phyloP scores from a whole-genome alignment of 768 basidiomycete genomes.

The Termitomyces sp. region DNA sequence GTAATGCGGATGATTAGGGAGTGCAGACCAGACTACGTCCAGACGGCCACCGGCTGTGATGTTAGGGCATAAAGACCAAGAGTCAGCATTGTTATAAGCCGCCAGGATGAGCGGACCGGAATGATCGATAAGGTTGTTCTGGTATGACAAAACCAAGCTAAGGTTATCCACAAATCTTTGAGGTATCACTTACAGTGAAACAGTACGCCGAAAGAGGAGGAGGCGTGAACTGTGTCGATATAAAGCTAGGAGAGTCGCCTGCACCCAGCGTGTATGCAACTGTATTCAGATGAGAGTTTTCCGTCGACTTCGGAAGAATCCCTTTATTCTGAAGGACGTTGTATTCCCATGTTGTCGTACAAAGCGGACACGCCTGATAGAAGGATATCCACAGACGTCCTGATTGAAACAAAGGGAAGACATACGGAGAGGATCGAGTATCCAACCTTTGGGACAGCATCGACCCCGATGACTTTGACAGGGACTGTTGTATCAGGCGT shows the following conservation, averaged over 20 bases:
- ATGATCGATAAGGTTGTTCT: conserved; percentile 13
- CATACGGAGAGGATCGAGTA: conserved; percentile 14
- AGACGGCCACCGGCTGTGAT: neutral
- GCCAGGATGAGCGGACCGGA: neutral
- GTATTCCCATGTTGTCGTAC: conserved; percentile 4
- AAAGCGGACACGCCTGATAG: conserved; percentile 3
- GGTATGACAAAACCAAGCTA: neutral
- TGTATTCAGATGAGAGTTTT: conserved; percentile 3
- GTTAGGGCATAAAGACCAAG: conserved; percentile 7
- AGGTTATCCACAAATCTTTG: neutral
- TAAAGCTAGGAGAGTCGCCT: conserved; percentile 13
- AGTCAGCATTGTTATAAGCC: neutral
- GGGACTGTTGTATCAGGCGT: neutral
- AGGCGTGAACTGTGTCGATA: conserved; percentile 10
- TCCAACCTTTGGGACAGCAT: conserved; percentile 10
- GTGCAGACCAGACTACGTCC: conserved; percentile 4
- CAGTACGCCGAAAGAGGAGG: conserved; percentile 10
- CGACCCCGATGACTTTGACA: conserved; percentile 11
- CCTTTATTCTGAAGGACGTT: conserved; percentile 7
- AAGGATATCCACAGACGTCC: neutral
- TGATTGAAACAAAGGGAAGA: neutral
- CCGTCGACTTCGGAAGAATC: conserved; percentile 9
- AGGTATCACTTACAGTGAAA: conserved; percentile 6
- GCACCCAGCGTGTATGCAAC: conserved; percentile 8
- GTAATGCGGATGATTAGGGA: conserved; percentile 1